These are phyloP conservation scores for Didymella segeticola DNA, from an alignment of 2,329 filamentous ascomycete species.

Conservation along the genomic window DNA sequence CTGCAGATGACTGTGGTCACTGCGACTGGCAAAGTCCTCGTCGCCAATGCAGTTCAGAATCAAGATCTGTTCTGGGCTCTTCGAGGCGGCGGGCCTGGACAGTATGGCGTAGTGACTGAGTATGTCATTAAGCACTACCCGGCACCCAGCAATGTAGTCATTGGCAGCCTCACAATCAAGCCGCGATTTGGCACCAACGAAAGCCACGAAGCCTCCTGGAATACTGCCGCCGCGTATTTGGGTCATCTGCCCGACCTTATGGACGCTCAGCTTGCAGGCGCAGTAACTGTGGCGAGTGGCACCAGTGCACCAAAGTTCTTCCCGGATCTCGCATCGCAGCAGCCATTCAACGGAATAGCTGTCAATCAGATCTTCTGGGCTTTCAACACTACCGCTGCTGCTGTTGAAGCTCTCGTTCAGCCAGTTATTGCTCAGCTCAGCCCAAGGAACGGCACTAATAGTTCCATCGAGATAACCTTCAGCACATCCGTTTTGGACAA, in stretches of 20 bases:
- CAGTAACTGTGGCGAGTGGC: slow-evolving; percentile 22
- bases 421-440: slow-evolving; percentile 18
- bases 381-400: slow-evolving; percentile 28
- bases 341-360: slow-evolving; percentile 15
- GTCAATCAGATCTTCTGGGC: slow-evolving; percentile 25
- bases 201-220: slow-evolving; percentile 33
- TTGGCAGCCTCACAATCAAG: slow-evolving; percentile 13
- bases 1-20: slow-evolving; percentile 21
- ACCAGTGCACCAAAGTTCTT: slow-evolving; percentile 2
- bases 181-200: slow-evolving; percentile 11
- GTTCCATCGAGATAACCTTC: slow-evolving; percentile 11
- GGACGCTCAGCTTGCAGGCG: slow-evolving; percentile 35
- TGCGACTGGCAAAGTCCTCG: slow-evolving; percentile 14
- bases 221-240: slow-evolving; percentile 25
- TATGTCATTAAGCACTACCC: slow-evolving; percentile 26
- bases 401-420: slow-evolving; percentile 23
- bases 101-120: slow-evolving; percentile 22
- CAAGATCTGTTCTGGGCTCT: slow-evolving; percentile 28
- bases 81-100: slow-evolving; percentile 20
- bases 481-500: slow-evolving; percentile 8
- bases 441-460: slow-evolving; percentile 7
- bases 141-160: slow-evolving; percentile 15
- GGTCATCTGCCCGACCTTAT: slow-evolving; percentile 35
- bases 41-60: slow-evolving; percentile 18
- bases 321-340: not conserved